Evolutionary conservation across 148 eudicot species (phyloP).

Genomic region (Vaccinium macrocarpon): DNA sequence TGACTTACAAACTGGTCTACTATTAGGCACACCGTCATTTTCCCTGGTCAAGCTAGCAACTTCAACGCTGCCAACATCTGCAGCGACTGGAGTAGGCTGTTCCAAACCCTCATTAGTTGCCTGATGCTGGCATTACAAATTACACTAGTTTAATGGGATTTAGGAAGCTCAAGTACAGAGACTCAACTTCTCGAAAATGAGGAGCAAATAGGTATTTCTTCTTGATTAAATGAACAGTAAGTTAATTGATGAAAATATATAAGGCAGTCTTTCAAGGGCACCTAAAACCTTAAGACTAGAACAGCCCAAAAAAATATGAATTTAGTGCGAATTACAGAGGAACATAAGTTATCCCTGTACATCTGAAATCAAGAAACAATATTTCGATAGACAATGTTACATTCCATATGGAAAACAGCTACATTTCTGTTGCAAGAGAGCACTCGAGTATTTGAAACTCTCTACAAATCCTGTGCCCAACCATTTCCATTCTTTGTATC

Average conservation of each 20-base stretch:
- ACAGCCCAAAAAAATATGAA: not conserved
- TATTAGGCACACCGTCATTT: slow-evolving; percentile 19
- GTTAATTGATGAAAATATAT: not conserved
- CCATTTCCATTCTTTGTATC: not conserved
- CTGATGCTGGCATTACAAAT: slow-evolving; percentile 25
- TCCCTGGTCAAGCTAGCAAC: slow-evolving; percentile 15
- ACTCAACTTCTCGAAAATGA: not conserved
- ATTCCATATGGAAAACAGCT: not conserved
- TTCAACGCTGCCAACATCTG: slow-evolving; percentile 23
- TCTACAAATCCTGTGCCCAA: not conserved
- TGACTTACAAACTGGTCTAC: slow-evolving; percentile 36
- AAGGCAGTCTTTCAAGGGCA: not conserved
- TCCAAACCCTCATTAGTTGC: slow-evolving; percentile 26
- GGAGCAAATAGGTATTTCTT: not conserved
- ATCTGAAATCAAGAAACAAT: not conserved
- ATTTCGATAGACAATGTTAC: not conserved
- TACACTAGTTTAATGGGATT: not conserved
- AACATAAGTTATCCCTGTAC: not conserved
- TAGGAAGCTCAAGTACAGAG: not conserved
- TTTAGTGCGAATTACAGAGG: not conserved
- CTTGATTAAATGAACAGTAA: not conserved
- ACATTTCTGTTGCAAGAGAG: slow-evolving; percentile 1
- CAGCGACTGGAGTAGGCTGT: slow-evolving; percentile 28
- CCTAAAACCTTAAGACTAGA: not conserved
- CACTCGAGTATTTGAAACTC: not conserved